phyloP scores from a whole-genome alignment of 108 stramenopile species.

The Cyclotella sp. region DNA sequence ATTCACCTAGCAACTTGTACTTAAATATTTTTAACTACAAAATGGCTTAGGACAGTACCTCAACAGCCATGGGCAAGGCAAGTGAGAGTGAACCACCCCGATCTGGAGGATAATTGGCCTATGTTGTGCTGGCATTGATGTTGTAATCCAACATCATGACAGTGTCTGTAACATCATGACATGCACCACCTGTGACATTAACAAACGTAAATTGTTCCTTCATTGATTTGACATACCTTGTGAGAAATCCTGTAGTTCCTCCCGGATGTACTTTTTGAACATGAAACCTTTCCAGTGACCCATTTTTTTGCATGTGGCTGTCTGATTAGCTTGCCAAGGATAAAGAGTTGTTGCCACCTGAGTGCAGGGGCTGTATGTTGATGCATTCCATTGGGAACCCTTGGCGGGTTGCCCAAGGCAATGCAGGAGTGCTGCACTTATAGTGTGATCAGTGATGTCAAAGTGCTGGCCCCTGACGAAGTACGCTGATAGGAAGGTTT shows the following conservation, averaged over 20 bases:
- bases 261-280: not conserved
- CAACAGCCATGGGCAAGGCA: too few relatives aligned
- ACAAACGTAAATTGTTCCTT: not conserved
- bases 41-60: too few relatives aligned
- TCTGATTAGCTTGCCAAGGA: conserved; percentile 1
- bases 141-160: not conserved
- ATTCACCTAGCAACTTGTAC: too few relatives aligned
- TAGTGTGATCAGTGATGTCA: too few relatives aligned
- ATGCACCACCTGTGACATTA: not conserved
- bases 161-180: not conserved
- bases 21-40: too few relatives aligned
- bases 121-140: too few relatives aligned
- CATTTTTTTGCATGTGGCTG: conserved; percentile 4
- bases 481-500: not conserved
- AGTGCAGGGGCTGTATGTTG: not conserved
- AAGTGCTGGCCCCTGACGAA: too few relatives aligned
- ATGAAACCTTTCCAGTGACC: not conserved
- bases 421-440: too few relatives aligned
- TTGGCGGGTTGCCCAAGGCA: too few relatives aligned
- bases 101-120: too few relatives aligned
- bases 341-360: not conserved
- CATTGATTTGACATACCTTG: conserved; percentile 1
- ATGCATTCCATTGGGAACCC: not conserved
- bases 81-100: too few relatives aligned
- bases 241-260: not conserved